Conservation (phyloP, 352 stramenopile species). For the Phytophthora capsici region DNA sequence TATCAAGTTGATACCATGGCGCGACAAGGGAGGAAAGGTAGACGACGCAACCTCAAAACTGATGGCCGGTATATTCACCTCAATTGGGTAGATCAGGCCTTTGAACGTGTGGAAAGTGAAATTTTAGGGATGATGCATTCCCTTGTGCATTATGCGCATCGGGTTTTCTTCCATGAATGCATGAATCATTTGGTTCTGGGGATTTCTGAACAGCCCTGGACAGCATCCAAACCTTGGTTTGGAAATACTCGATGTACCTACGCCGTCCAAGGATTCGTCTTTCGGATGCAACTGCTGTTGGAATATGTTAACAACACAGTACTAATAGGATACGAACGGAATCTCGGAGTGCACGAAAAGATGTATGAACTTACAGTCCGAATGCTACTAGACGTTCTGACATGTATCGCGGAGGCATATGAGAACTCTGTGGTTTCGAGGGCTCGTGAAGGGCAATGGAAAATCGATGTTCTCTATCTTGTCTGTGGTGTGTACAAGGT, state of each 20-base stretch:
- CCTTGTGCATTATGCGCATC: constrained; percentile 60
- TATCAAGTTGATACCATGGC: constrained; percentile 61
- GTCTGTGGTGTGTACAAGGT: constrained; percentile 63
- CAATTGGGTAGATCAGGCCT: constrained; percentile 71
- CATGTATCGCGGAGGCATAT: constrained; percentile 54
- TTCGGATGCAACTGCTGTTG: constrained; percentile 54
- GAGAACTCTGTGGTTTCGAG: constrained; percentile 55
- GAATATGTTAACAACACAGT: constrained; percentile 49
- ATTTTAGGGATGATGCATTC: constrained; percentile 59
- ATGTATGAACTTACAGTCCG: constrained; percentile 57
- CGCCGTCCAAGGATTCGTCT: constrained; percentile 60
- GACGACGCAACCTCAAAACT: constrained; percentile 18
- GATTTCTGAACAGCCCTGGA: constrained; percentile 69
- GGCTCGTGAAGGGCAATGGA: constrained; percentile 59
- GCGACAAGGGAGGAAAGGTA: constrained; percentile 36
- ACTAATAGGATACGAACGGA: constrained; percentile 55
- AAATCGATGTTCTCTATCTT: constrained; percentile 78
- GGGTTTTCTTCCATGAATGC: constrained; percentile 68
- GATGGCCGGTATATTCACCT: constrained; percentile 49
- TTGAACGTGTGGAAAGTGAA: constrained; percentile 63
- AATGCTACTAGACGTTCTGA: constrained; percentile 57
- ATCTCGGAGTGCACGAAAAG: constrained; percentile 69
- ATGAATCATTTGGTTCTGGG: constrained; percentile 48
- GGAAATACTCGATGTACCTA: constrained; percentile 65
- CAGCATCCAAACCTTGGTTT: constrained; percentile 65